These are phyloP conservation scores for Trametes coccinea DNA, from an alignment of 768 basidiomycete species.

Conservation along the genomic window DNA sequence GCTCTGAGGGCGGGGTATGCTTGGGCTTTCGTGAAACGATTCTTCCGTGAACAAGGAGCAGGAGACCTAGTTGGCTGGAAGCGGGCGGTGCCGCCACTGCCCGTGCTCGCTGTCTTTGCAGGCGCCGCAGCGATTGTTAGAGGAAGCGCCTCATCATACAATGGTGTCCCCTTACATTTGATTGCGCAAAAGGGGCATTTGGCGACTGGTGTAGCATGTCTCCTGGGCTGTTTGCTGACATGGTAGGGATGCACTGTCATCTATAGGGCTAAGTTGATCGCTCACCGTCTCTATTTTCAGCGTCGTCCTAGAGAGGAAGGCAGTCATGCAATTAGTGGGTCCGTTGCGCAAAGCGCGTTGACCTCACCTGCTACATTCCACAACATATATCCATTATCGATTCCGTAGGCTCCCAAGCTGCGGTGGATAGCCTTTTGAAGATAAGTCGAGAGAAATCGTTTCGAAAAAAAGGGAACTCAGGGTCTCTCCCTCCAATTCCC, in stretches of 20 bases:
- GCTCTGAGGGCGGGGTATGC: slow-evolving; percentile 63
- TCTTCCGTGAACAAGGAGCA: slow-evolving; percentile 39
- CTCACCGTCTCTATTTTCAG: slow-evolving; percentile 6
- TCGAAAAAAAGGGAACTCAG: no score
- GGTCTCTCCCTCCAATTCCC: no score
- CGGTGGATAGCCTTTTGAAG: no score
- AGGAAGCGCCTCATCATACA: slow-evolving; percentile 25
- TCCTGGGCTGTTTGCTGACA: slow-evolving; percentile 25
- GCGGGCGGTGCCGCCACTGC: slow-evolving; percentile 27
- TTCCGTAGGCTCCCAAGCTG: no score
- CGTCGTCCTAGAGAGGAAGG: slow-evolving; percentile 26
- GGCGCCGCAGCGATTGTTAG: slow-evolving; percentile 27
- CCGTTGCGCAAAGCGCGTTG: slow-evolving; percentile 17
- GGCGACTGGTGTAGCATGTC: slow-evolving; percentile 26
- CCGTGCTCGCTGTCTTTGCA: slow-evolving; percentile 30
- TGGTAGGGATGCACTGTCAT: slow-evolving; percentile 26
- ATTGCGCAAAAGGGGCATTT: slow-evolving; percentile 31
- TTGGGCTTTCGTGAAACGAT: slow-evolving; percentile 47
- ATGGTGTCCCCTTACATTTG: slow-evolving; percentile 22
- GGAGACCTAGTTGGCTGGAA: slow-evolving; percentile 23
- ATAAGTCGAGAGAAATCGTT: no score
- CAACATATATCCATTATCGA: no score
- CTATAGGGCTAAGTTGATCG: neutral
- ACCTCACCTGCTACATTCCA: neutral
- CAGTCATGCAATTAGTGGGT: slow-evolving; percentile 17